Conservation (phyloP, 2,329 filamentous ascomycete genomes). For the Tolypocladium album region DNA sequence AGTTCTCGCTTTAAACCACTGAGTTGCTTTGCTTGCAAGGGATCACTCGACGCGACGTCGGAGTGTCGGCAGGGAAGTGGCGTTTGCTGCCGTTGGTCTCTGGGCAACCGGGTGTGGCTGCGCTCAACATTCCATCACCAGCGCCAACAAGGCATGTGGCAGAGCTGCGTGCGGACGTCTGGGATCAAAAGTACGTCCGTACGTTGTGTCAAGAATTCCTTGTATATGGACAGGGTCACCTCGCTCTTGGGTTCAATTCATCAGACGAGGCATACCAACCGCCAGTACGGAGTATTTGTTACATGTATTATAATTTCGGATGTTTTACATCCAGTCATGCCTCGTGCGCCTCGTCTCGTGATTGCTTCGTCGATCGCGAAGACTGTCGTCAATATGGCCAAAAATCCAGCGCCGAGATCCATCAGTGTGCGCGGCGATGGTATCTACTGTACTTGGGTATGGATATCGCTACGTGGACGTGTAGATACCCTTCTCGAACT, state of each 20-base stretch:
- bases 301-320: background rate
- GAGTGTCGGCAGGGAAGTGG: background rate
- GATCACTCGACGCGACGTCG: background rate
- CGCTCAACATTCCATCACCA: background rate
- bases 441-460: background rate
- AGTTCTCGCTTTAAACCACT: too few relatives aligned
- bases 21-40: too few relatives aligned
- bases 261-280: background rate
- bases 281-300: background rate
- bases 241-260: too few relatives aligned
- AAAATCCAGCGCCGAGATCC: background rate
- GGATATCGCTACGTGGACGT: slow-evolving; percentile 1
- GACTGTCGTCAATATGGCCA: background rate
- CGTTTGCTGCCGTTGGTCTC: background rate
- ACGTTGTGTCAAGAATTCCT: background rate
- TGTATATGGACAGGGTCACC: background rate
- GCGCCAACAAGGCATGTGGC: background rate
- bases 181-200: background rate
- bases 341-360: background rate
- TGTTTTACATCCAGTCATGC: background rate
- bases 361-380: background rate
- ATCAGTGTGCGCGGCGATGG: background rate
- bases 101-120: background rate
- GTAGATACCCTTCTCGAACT: slow-evolving; percentile 63
- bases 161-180: background rate